Conservation (phyloP, 768 basidiomycete genomes). For the Agrocybe praecox region DNA sequence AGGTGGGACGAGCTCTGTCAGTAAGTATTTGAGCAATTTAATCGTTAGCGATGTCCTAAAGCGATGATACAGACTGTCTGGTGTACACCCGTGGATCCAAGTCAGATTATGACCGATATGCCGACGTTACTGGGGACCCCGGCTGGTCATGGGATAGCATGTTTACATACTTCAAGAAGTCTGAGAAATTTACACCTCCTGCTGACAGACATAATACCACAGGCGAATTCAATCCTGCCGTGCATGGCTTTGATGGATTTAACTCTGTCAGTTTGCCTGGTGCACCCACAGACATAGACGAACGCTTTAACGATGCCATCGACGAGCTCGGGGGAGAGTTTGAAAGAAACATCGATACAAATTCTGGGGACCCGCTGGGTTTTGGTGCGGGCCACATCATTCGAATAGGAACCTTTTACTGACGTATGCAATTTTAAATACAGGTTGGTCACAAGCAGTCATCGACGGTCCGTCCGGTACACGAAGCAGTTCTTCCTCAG, state of each 20-base stretch:
- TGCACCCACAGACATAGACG: slow-evolving; percentile 27
- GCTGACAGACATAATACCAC: slow-evolving; percentile 33
- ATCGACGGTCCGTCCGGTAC: slow-evolving; percentile 21
- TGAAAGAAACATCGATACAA: slow-evolving; percentile 25
- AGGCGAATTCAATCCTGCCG: slow-evolving; percentile 33
- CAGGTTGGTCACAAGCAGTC: slow-evolving; percentile 20
- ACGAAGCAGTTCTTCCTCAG: slow-evolving; percentile 20
- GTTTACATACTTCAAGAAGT: slow-evolving; percentile 29
- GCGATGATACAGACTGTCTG: slow-evolving; percentile 20
- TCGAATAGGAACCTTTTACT: neutral
- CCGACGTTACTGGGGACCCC: slow-evolving; percentile 43
- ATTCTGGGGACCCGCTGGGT: slow-evolving; percentile 32
- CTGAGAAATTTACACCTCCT: slow-evolving; percentile 24
- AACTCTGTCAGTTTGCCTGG: slow-evolving; percentile 31
- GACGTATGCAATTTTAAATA: neutral
- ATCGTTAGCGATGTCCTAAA: slow-evolving; percentile 2
- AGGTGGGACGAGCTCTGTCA: slow-evolving; percentile 31
- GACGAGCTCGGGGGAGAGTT: slow-evolving; percentile 39
- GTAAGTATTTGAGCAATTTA: neutral
- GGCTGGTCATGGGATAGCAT: slow-evolving; percentile 47
- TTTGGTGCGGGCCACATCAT: slow-evolving; percentile 21
- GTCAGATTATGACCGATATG: slow-evolving; percentile 59
- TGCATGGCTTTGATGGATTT: slow-evolving; percentile 33
- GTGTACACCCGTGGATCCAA: slow-evolving; percentile 34
- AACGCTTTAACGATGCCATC: slow-evolving; percentile 29